Conservation (phyloP, 345 rosid genomes). For the Rhizophora mangle region DNA sequence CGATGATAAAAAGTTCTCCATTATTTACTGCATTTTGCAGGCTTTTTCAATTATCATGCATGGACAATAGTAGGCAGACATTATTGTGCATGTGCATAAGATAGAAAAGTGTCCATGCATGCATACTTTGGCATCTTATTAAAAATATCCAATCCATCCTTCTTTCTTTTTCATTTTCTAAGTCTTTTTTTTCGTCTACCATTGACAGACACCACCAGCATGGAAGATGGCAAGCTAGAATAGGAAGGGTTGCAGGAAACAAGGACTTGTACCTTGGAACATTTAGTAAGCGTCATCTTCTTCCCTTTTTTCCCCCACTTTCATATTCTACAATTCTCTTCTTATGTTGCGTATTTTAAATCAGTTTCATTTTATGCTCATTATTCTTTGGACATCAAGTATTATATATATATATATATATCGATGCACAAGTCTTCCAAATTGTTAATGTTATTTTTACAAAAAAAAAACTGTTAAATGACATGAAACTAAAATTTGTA, state of each 20-base stretch:
- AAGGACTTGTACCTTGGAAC: constrained; percentile 40
- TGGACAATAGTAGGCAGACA: constrained; percentile 34
- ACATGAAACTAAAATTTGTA: no score
- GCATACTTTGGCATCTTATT: constrained; percentile 9
- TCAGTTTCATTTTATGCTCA: no score
- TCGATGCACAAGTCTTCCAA: no score
- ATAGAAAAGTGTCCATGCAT: constrained; percentile 6
- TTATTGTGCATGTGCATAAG: constrained; percentile 20
- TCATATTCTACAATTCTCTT: not conserved
- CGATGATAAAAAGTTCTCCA: constrained; percentile 31
- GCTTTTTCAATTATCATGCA: constrained; percentile 28
- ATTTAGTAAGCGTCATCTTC: constrained; percentile 18
- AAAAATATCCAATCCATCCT: constrained; percentile 5
- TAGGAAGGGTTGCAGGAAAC: constrained; percentile 39
- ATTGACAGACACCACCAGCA: constrained; percentile 31
- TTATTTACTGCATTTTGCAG: constrained; percentile 38
- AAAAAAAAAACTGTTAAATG: no score
- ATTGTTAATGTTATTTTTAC: no score
- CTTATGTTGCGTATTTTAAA: not conserved
- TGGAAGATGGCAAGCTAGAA: constrained; percentile 41
- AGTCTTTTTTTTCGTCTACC: not conserved
- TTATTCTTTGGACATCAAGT: no score
- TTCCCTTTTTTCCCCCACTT: not conserved
- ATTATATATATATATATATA: no score
- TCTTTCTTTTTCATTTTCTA: constrained; percentile 11